Percentiles rank a stretch among this genome's conserved stretches.
phyloP scores from a whole-genome alignment of 257 asterid species.

The Solanum peruvianum region DNA sequence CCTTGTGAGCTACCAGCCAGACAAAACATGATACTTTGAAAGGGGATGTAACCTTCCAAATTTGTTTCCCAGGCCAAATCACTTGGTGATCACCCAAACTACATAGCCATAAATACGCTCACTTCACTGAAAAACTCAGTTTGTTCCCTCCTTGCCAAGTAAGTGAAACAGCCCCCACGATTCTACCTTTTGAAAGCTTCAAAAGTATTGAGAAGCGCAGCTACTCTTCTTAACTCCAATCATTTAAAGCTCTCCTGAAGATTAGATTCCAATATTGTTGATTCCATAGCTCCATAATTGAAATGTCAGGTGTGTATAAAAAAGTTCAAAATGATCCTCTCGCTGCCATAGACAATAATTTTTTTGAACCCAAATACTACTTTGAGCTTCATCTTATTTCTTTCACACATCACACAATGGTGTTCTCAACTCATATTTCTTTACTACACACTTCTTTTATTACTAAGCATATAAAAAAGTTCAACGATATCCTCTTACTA shows the following conservation, averaged over 20 bases:
- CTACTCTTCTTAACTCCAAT: not conserved
- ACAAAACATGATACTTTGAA: not conserved
- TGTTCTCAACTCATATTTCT: not conserved
- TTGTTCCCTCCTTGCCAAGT: not conserved
- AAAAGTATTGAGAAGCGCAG: not conserved
- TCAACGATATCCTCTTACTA: not conserved
- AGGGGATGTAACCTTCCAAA: not conserved
- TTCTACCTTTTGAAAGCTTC: not conserved
- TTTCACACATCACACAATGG: not conserved
- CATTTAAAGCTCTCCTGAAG: not conserved
- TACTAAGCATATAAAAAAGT: not conserved
- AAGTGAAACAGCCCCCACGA: not conserved
- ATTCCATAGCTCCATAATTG: not conserved
- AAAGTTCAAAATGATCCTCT: not conserved
- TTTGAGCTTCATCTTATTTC: not conserved
- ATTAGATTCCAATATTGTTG: not conserved
- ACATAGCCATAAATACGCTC: not conserved
- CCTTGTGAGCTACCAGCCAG: not conserved
- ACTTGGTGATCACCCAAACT: not conserved
- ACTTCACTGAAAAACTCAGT: not conserved
- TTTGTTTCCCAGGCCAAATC: not conserved
- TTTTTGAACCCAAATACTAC: not conserved
- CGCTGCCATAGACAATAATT: not conserved
- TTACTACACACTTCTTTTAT: not conserved
- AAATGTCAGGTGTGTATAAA: not conserved